A percentile compares a stretch with the other conserved stretches of the same genome.
Conservation (phyloP, 179 eudicot species). For the Gypsophila paniculata region DNA sequence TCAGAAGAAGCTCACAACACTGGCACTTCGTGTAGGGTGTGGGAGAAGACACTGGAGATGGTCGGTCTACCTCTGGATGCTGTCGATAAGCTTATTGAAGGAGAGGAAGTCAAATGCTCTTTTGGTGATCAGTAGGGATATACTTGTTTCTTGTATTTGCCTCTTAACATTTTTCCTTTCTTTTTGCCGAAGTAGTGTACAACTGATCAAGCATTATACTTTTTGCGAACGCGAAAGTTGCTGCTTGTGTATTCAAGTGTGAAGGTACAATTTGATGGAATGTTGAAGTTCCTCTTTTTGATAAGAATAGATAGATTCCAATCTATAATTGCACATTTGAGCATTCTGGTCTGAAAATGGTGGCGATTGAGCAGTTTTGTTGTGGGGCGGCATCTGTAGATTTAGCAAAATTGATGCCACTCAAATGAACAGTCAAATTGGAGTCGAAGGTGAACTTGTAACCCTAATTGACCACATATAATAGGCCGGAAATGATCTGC, state of each 20-base stretch:
- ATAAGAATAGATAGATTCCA: not conserved
- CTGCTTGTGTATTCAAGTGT: too few species aligned
- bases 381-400: too few species aligned
- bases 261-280: not conserved
- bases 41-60: conserved; percentile 89
- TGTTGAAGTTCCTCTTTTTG: not conserved
- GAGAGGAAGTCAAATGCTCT: conserved; percentile 60
- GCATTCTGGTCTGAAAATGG: not conserved
- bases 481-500: too few species aligned
- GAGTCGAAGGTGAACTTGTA: not conserved
- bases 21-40: conserved; percentile 56
- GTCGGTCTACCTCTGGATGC: conserved; percentile 73
- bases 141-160: conserved; percentile 11
- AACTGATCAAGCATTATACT: not conserved
- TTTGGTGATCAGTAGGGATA: conserved; percentile 38
- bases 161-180: not conserved
- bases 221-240: not conserved
- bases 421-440: not conserved
- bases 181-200: not conserved
- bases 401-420: not conserved
- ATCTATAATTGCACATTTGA: not conserved
- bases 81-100: conserved; percentile 76
- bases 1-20: conserved; percentile 85
- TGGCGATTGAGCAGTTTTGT: not conserved
- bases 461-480: too few species aligned